Base-by-base conservation (phyloP, 352 stramenopile species). In the Phytophthora citricola region DNA sequence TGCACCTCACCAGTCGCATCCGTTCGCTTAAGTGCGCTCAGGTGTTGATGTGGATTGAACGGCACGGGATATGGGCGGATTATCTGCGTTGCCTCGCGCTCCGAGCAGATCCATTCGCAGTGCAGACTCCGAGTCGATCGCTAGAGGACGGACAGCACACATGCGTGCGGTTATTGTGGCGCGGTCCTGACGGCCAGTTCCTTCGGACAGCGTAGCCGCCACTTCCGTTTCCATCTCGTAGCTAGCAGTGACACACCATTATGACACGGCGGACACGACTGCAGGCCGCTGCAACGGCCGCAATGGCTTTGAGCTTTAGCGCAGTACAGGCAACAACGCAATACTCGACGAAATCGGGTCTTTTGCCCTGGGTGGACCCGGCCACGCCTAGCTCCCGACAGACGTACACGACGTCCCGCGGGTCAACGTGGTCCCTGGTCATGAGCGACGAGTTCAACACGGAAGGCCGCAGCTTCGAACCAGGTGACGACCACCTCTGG, bases 401-500 rank as follows among this genome's bases (percentile, higher is more conserved):
- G 24, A 75, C 56, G 10, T 90, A 89, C 58, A 63, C 69, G 31
- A 79, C 54, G n/a, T 86, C 86, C 6, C 79, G 84, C 22, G 87
- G 87, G 17, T 75, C 75, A 4, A 55, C 43, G 4, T 91, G 81
- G 79, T 44, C 89, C 9, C 65, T 94, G 44, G 75, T 91, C 26
- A 91, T 93, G 79, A 93, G 83, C 56, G 86, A 94, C 67, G 79
- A 90, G 60, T 88, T 93, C 54, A 89, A 89, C 64, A 79, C 56
- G 8, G 58, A 87, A 2, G 76, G 75, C 24, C 85, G 96, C 5
- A 88, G 61, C 8, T 99, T 99, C 73, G 52, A 86, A 43, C 87
- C 98, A 43, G 96, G 97, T n/a, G 65, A 88, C 14, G 97, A 99
- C 79, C 93, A 97, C 43, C 73, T 94, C 36, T 99, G 97, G 97